Conservation (phyloP, 78 protist species). For the Trichosphaerium sp. region DNA sequence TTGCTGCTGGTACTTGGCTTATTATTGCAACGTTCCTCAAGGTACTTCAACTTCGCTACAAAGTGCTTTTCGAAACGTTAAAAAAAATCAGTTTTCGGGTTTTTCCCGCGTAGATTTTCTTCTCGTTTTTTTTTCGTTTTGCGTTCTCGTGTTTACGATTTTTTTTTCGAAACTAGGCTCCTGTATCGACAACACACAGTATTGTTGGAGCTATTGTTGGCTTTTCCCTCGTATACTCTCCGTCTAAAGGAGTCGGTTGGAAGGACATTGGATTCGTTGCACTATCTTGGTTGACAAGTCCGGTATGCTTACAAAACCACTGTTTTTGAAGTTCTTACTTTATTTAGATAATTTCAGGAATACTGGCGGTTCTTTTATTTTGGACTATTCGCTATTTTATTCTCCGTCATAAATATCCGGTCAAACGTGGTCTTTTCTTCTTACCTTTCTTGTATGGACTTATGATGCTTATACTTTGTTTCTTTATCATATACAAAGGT, state of each 20-base stretch:
- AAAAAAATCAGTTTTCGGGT: no score
- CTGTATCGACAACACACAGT: no score
- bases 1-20: background rate
- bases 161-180: no score
- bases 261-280: background rate
- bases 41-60: no score
- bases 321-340: no score
- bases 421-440: background rate
- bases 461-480: background rate
- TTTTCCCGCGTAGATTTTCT: no score
- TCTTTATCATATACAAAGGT: conserved; percentile 32
- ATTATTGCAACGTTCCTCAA: background rate
- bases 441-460: conserved; percentile 1
- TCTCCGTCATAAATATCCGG: background rate
- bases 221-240: background rate
- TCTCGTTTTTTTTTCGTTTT: no score
- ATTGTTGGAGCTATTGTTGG: background rate
- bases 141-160: no score
- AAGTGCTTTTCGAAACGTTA: no score
- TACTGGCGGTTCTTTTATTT: no score
- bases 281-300: conserved; percentile 28
- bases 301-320: no score
- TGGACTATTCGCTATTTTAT: background rate
- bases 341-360: no score
- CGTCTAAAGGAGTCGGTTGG: background rate